Evolutionary conservation across 2,329 filamentous ascomycete species (phyloP).

Genomic region (Akanthomyces lecanii): DNA sequence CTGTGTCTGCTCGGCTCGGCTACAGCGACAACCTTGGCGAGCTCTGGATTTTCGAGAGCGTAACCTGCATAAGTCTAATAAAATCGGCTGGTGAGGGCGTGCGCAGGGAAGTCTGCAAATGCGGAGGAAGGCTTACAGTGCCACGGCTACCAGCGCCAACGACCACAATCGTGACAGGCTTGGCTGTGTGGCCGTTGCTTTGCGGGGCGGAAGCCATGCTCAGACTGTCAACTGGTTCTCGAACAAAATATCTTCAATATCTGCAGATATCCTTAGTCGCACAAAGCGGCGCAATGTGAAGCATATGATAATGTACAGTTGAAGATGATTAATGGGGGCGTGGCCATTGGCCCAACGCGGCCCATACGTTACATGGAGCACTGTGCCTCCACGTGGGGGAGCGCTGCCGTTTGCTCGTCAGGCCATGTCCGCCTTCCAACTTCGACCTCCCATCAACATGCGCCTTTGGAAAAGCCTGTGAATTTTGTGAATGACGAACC

Average conservation of each 20-base stretch:
- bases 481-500: not conserved
- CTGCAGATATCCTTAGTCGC: not conserved
- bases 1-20: slow-evolving; percentile 18
- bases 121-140: slow-evolving; percentile 7
- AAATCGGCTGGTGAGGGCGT: not conserved
- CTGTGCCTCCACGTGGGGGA: not conserved
- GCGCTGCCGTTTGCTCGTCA: not conserved
- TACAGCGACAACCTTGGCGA: slow-evolving; percentile 19
- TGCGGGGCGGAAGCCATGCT: slow-evolving; percentile 1
- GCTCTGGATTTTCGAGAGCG: slow-evolving; percentile 17
- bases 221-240: not conserved
- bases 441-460: not conserved
- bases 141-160: slow-evolving; percentile 20
- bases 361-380: slow-evolving; percentile 12
- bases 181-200: not conserved
- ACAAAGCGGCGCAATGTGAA: not conserved
- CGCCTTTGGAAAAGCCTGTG: not conserved
- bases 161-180: slow-evolving; percentile 18
- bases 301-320: not conserved
- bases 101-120: not conserved
- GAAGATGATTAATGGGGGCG: slow-evolving; percentile 12
- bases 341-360: slow-evolving; percentile 5
- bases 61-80: slow-evolving; percentile 19
- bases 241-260: not conserved
- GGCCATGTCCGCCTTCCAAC: not conserved